phyloP scores from a whole-genome alignment of 306 rosid species.

The Cajanus cajan region DNA sequence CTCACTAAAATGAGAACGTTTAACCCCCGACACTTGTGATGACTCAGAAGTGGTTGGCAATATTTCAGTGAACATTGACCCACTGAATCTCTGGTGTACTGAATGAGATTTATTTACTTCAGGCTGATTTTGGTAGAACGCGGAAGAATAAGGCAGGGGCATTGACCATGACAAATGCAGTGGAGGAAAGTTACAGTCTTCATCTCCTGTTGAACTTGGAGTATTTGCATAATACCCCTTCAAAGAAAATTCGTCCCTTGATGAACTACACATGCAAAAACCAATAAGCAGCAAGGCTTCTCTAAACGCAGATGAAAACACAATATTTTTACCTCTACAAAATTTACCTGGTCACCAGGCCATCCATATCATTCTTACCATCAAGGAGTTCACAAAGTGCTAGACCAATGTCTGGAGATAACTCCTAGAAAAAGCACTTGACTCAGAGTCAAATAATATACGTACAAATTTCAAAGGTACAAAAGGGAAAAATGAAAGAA shows the following conservation, averaged over 20 bases:
- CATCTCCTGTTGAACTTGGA: conserved; percentile 47
- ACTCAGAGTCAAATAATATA: conserved; percentile 22
- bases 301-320: conserved; percentile 6
- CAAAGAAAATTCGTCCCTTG: conserved; percentile 43
- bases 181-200: conserved; percentile 41
- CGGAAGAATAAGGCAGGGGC: conserved; percentile 51
- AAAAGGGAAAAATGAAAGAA: conserved; percentile 3
- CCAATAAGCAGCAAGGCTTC: conserved; percentile 24
- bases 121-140: conserved; percentile 50
- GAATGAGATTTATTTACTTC: conserved; percentile 45
- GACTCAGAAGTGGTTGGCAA: conserved; percentile 29
- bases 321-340: conserved; percentile 13
- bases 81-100: conserved; percentile 47
- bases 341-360: conserved; percentile 45
- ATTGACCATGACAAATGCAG: conserved; percentile 54
- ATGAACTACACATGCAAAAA: conserved; percentile 46
- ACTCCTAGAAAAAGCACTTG: conserved; percentile 53
- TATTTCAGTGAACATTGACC: conserved; percentile 34
- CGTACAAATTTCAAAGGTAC: conserved; percentile 8
- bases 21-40: conserved; percentile 43
- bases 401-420: conserved; percentile 71
- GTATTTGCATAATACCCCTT: conserved; percentile 47
- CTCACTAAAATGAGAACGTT: conserved; percentile 38
- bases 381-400: conserved; percentile 83
- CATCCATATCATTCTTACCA: conserved; percentile 40